Evolutionary conservation across 306 rosid species (phyloP).

Genomic region (Cercis canadensis): DNA sequence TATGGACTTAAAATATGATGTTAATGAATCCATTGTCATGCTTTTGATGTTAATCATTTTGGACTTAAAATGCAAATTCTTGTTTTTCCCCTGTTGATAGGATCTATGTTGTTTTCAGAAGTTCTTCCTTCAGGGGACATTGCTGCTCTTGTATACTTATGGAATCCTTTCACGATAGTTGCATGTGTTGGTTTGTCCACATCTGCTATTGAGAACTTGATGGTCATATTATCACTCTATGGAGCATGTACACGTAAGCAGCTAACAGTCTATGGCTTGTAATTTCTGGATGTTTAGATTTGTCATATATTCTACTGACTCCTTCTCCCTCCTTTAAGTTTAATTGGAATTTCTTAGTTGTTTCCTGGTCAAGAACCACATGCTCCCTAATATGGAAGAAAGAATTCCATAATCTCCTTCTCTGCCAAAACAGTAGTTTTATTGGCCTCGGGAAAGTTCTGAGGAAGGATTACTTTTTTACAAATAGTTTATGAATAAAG

Average conservation of each 20-base stretch:
- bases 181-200: slow-evolving; percentile 62
- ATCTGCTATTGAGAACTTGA: slow-evolving; percentile 54
- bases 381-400: slow-evolving; percentile 7
- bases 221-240: slow-evolving; percentile 52
- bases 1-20: background rate
- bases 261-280: slow-evolving; percentile 18
- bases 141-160: slow-evolving; percentile 54
- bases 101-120: slow-evolving; percentile 43
- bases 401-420: background rate
- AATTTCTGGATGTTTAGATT: slow-evolving; percentile 14
- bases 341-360: slow-evolving; percentile 2
- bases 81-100: slow-evolving; percentile 28
- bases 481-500: slow-evolving; percentile 3
- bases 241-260: slow-evolving; percentile 57
- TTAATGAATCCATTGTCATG: background rate
- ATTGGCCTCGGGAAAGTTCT: slow-evolving; percentile 9
- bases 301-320: slow-evolving; percentile 24
- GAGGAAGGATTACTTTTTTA: slow-evolving; percentile 7
- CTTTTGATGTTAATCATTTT: slow-evolving; percentile 21
- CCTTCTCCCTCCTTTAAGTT: background rate
- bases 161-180: slow-evolving; percentile 59
- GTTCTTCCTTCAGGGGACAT: slow-evolving; percentile 52
- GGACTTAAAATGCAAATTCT: slow-evolving; percentile 19
- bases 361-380: slow-evolving; percentile 22
- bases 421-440: slow-evolving; percentile 11